These are phyloP conservation scores for Oryza nivara DNA, from an alignment of 176 grass and related monocot species.

Conservation along the genomic window DNA sequence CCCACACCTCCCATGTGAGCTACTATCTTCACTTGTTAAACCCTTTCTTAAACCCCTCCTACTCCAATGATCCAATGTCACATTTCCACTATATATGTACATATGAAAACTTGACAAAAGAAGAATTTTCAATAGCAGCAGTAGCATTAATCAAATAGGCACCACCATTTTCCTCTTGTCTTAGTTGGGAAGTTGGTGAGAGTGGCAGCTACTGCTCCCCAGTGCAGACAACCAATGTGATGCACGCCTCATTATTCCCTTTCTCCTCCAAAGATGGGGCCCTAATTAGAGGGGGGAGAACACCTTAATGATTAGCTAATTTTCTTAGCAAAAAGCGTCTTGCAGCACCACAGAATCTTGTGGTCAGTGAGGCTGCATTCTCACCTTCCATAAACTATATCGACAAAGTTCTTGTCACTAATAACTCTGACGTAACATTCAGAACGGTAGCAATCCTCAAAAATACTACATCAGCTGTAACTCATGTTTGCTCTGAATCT, in stretches of 20 bases:
- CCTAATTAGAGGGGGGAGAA: conserved; percentile 44
- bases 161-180: conserved; percentile 47
- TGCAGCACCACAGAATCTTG: conserved; percentile 45
- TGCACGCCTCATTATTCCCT: conserved; percentile 57
- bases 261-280: conserved; percentile 39
- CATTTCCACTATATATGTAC: conserved; percentile 19
- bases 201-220: conserved; percentile 49
- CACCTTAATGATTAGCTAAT: conserved; percentile 60
- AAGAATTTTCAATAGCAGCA: not conserved
- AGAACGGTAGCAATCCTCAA: not conserved
- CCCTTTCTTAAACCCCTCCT: conserved; percentile 49
- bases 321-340: conserved; percentile 41
- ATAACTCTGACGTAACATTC: conserved; percentile 16
- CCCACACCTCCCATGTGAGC: conserved; percentile 63
- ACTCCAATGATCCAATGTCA: conserved; percentile 42
- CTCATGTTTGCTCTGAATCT: not conserved
- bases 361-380: conserved; percentile 31
- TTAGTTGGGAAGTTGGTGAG: conserved; percentile 60
- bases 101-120: conserved; percentile 22
- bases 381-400: conserved; percentile 22
- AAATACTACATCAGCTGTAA: not conserved
- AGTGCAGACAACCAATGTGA: conserved; percentile 57
- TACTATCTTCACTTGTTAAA: conserved; percentile 49
- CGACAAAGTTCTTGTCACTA: not conserved
- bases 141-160: conserved; percentile 42